A percentile compares a stretch with the other conserved stretches of the same genome.
Conservation (phyloP, 441 rosid genomes). For the Gossypium schwendimanii region DNA sequence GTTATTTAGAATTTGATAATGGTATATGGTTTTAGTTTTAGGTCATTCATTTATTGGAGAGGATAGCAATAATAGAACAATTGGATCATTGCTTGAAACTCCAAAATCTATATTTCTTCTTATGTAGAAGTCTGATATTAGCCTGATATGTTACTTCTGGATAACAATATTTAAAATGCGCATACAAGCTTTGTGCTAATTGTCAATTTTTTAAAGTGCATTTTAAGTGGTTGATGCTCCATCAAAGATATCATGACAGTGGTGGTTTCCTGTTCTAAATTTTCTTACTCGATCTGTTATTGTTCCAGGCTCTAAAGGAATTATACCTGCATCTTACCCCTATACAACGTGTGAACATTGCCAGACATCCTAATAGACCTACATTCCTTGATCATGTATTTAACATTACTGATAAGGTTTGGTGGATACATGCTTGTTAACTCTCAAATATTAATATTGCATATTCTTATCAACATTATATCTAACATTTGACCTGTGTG, state of each 20-base stretch:
- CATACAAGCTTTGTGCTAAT: neutral
- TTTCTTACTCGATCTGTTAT: conserved; percentile 9
- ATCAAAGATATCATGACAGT: neutral
- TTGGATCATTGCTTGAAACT: conserved; percentile 2
- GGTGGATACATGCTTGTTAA: conserved; percentile 16
- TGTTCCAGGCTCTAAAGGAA: conserved; percentile 64
- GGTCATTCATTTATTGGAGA: neutral
- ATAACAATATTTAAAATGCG: too few relatives aligned
- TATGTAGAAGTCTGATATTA: neutral
- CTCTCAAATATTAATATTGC: conserved; percentile 5
- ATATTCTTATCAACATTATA: neutral
- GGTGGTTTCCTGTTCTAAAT: conserved; percentile 6
- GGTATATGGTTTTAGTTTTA: neutral
- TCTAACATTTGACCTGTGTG: neutral
- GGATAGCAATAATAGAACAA: neutral
- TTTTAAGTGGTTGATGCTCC: neutral
- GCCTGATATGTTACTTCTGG: neutral
- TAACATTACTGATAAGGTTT: conserved; percentile 87
- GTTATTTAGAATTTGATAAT: neutral
- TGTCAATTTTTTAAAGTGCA: neutral
- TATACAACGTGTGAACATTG: conserved; percentile 85
- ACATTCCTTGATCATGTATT: conserved; percentile 89
- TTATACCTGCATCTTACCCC: conserved; percentile 74
- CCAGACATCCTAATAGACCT: conserved; percentile 94
- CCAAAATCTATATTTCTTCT: neutral